phyloP scores from a whole-genome alignment of 768 basidiomycete species.

The Postia placenta region DNA sequence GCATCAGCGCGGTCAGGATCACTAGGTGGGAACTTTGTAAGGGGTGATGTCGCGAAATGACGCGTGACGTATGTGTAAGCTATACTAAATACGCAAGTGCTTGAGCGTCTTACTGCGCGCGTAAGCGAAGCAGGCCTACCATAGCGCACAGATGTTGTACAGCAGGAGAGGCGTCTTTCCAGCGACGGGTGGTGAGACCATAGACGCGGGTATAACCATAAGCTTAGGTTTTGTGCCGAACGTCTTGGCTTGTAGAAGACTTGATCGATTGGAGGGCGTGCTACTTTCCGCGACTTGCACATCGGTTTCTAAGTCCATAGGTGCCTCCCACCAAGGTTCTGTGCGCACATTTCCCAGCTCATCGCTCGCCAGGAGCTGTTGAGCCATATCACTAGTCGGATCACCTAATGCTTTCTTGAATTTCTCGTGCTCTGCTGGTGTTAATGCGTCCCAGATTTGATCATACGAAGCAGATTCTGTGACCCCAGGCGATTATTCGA shows the following conservation, averaged over 20 bases:
- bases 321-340: slow-evolving; percentile 72
- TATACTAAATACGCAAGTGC: slow-evolving; percentile 35
- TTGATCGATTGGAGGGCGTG: slow-evolving; percentile 9
- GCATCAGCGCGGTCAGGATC: slow-evolving; percentile 43
- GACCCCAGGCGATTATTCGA: neutral
- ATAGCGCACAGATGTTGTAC: slow-evolving; percentile 64
- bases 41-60: slow-evolving; percentile 50
- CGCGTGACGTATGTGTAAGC: slow-evolving; percentile 66
- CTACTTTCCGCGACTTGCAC: neutral
- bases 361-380: slow-evolving; percentile 51
- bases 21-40: slow-evolving; percentile 37
- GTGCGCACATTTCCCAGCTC: slow-evolving; percentile 43
- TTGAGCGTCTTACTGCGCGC: neutral
- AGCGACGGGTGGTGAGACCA: slow-evolving; percentile 28
- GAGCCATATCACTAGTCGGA: slow-evolving; percentile 55
- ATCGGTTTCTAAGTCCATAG: slow-evolving; percentile 4
- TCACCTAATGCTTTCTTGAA: slow-evolving; percentile 57
- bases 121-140: slow-evolving; percentile 38
- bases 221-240: slow-evolving; percentile 36
- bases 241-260: neutral
- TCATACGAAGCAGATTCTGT: slow-evolving; percentile 52
- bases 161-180: slow-evolving; percentile 33
- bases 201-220: slow-evolving; percentile 40
- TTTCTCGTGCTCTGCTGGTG: slow-evolving; percentile 48
- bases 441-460: slow-evolving; percentile 56